These are phyloP conservation scores for Cornus florida DNA, from an alignment of 148 eudicot genomes.

Conservation along the genomic window DNA sequence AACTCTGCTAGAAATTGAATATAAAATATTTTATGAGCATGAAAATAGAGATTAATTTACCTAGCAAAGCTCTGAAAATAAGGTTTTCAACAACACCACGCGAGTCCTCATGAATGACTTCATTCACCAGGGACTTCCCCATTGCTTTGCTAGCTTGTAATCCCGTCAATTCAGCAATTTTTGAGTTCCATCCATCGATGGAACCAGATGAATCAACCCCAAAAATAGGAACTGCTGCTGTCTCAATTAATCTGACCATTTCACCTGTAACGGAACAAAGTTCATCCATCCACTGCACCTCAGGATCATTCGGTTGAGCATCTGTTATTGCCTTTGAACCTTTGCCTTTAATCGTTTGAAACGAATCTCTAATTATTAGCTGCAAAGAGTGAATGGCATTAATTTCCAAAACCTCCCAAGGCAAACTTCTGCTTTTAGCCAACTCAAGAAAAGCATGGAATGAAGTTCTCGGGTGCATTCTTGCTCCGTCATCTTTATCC, in stretches of 20 bases:
- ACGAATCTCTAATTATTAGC: constrained; percentile 35
- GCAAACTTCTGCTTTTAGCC: constrained; percentile 34
- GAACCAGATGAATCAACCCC: constrained; percentile 35
- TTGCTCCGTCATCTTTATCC: constrained; percentile 35
- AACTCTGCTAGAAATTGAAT: background rate
- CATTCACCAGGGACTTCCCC: constrained; percentile 36
- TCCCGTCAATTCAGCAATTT: constrained; percentile 43
- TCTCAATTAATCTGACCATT: constrained; percentile 46
- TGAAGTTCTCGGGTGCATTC: constrained; percentile 45
- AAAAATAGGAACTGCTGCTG: constrained; percentile 45
- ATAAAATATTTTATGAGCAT: background rate
- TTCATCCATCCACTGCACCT: constrained; percentile 15
- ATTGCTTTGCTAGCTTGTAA: constrained; percentile 33
- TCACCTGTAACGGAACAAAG: constrained; percentile 34
- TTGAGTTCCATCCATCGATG: constrained; percentile 48
- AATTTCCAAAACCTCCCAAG: constrained; percentile 42
- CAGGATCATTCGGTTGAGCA: constrained; percentile 10
- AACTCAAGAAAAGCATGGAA: constrained; percentile 42
- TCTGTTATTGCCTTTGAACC: background rate
- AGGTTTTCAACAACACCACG: constrained; percentile 24
- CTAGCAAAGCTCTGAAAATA: constrained; percentile 30
- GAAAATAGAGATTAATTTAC: constrained; percentile 17
- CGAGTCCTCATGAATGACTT: constrained; percentile 31
- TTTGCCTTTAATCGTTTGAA: constrained; percentile 15
- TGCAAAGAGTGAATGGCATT: constrained; percentile 50